phyloP scores from a whole-genome alignment of 1,139 yeast genomes.

The Yamadazyma friedrichii region DNA sequence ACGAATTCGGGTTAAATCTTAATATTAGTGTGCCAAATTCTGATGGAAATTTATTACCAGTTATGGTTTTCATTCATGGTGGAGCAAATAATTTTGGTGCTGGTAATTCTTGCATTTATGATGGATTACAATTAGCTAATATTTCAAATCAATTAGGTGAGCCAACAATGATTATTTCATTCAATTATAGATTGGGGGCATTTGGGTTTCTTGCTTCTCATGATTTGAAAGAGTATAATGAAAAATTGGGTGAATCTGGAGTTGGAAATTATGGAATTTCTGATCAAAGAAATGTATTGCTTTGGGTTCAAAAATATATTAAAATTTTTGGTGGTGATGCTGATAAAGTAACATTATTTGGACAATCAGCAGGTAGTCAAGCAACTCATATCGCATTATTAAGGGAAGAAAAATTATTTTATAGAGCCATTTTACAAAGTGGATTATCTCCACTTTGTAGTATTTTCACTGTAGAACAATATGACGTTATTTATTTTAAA shows the following conservation, averaged over 20 bases:
- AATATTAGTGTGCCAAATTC: slow-evolving; percentile 8
- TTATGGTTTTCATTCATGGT: slow-evolving; percentile 17
- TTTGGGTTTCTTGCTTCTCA: slow-evolving; percentile 11
- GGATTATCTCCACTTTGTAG: slow-evolving; percentile 15
- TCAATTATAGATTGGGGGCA: slow-evolving; percentile 11
- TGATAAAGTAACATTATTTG: slow-evolving; percentile 8
- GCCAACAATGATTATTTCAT: slow-evolving; percentile 10
- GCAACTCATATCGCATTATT: slow-evolving; percentile 12
- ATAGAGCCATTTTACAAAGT: slow-evolving; percentile 16
- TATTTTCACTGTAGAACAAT: slow-evolving; percentile 12
- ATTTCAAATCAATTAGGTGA: slow-evolving; percentile 8
- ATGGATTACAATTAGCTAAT: slow-evolving; percentile 13
- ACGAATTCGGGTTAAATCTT: slow-evolving; percentile 8
- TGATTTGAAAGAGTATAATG: slow-evolving; percentile 6
- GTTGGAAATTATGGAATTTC: slow-evolving; percentile 12
- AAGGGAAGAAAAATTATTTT: slow-evolving; percentile 10
- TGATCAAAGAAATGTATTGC: slow-evolving; percentile 8
- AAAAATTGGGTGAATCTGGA: slow-evolving; percentile 8
- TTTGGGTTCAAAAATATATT: slow-evolving; percentile 10
- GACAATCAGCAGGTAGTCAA: slow-evolving; percentile 13
- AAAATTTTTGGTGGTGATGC: slow-evolving; percentile 10
- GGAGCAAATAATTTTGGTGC: slow-evolving; percentile 16
- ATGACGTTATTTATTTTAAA: slow-evolving; percentile 13
- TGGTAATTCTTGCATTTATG: slow-evolving; percentile 12
- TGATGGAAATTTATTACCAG: slow-evolving; percentile 9